A percentile compares a stretch with the other conserved stretches of the same genome.
Conservation (phyloP, 1,284 basidiomycete species). For the Trametes versicolor region DNA sequence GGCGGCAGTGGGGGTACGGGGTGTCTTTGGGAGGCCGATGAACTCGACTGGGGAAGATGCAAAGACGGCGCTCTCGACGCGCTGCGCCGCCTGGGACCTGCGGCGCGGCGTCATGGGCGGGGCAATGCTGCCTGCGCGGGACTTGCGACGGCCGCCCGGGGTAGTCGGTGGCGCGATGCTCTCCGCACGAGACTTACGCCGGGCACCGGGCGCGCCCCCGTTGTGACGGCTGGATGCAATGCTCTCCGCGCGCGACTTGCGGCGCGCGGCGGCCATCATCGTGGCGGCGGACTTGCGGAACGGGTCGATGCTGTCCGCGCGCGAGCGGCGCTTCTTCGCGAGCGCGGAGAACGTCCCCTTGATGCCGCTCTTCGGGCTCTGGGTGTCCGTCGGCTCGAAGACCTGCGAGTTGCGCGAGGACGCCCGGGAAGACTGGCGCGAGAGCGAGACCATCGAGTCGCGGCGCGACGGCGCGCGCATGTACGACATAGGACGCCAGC, state of each 20-base stretch:
- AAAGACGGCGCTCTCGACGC: slow-evolving; percentile 17
- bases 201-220: background rate
- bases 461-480: slow-evolving; percentile 25
- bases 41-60: slow-evolving; percentile 11
- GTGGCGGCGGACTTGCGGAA: slow-evolving; percentile 29
- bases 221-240: slow-evolving; percentile 8
- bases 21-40: slow-evolving; percentile 23
- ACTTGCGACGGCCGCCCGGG: slow-evolving; percentile 23
- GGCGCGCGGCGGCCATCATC: slow-evolving; percentile 17
- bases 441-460: slow-evolving; percentile 32
- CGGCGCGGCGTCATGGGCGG: slow-evolving; percentile 17
- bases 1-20: slow-evolving; percentile 26
- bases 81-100: slow-evolving; percentile 13
- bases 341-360: slow-evolving; percentile 10
- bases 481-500: slow-evolving; percentile 25
- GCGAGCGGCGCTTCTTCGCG: slow-evolving; percentile 32
- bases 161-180: slow-evolving; percentile 9
- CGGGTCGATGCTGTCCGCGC: slow-evolving; percentile 35
- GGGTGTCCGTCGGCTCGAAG: slow-evolving; percentile 18
- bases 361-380: slow-evolving; percentile 5
- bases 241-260: slow-evolving; percentile 29
- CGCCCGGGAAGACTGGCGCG: slow-evolving; percentile 32
- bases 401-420: slow-evolving; percentile 31
- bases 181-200: slow-evolving; percentile 16
- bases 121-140: slow-evolving; percentile 18